A percentile compares a stretch with the other conserved stretches of the same genome.
phyloP scores from a whole-genome alignment of 768 basidiomycete genomes.

The Lentinula detonsa region DNA sequence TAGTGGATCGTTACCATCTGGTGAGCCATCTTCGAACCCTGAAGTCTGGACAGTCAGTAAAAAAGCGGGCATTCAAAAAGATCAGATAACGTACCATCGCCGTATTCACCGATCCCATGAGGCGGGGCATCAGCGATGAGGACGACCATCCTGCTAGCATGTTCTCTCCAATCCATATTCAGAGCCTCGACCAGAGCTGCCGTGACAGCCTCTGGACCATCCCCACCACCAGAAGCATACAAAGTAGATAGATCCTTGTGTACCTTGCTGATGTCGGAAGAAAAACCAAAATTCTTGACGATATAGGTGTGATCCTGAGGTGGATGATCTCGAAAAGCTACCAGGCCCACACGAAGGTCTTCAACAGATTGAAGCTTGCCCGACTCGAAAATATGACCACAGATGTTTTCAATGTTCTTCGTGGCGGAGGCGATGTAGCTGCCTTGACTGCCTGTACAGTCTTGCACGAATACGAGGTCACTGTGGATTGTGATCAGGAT shows the following conservation, averaged over 20 bases:
- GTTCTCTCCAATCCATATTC: constrained; percentile 85
- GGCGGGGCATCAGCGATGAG: constrained; percentile 97
- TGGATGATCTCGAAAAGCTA: constrained; percentile 95
- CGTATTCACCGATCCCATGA: constrained; percentile 95
- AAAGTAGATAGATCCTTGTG: constrained; percentile 77
- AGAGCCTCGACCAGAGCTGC: constrained; percentile 84
- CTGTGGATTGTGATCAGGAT: constrained; percentile 30
- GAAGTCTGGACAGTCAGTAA: constrained; percentile 4
- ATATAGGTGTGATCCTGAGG: constrained; percentile 96
- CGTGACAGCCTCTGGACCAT: constrained; percentile 96
- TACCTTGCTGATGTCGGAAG: constrained; percentile 84
- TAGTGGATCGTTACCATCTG: constrained; percentile 89
- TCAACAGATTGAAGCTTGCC: constrained; percentile 84
- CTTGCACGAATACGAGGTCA: constrained; percentile 92
- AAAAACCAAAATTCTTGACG: constrained; percentile 91
- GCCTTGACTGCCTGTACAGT: constrained; percentile 90
- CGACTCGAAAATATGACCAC: constrained; percentile 90
- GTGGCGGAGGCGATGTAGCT: constrained; percentile 92
- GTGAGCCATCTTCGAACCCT: constrained; percentile 94
- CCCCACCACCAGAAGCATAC: constrained; percentile 88
- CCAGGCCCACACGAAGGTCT: constrained; percentile 86
- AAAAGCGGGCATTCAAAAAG: constrained; percentile 7
- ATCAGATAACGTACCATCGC: constrained; percentile 63
- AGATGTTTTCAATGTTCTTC: constrained; percentile 94
- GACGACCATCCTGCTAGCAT: constrained; percentile 93